Conservation (phyloP, 306 rosid species). For the Casuarina glauca region DNA sequence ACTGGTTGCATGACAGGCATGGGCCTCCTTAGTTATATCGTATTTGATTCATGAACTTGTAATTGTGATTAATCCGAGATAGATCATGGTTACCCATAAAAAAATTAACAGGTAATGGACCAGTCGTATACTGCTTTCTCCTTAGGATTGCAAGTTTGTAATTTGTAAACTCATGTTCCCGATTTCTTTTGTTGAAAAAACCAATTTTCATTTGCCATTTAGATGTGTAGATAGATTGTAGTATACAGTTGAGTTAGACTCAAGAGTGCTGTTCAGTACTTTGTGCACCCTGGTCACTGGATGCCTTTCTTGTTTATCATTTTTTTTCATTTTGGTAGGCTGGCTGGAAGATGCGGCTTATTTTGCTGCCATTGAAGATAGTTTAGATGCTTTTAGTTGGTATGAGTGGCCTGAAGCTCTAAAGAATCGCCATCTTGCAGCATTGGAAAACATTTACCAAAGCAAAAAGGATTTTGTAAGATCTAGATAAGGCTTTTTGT, state of each 20-base stretch:
- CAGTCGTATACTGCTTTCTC: not conserved
- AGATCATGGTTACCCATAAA: not conserved
- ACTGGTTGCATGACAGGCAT: not conserved
- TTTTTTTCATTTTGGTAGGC: conserved; percentile 51
- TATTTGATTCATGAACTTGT: not conserved
- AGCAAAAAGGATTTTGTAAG: conserved; percentile 79
- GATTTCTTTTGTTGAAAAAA: conserved; percentile 13
- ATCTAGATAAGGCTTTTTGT: conserved; percentile 29
- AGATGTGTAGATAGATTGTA: not conserved
- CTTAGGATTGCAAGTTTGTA: not conserved
- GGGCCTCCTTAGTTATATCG: not conserved
- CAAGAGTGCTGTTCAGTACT: not conserved
- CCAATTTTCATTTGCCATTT: not conserved
- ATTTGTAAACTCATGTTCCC: not conserved
- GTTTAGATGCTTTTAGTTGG: conserved; percentile 71
- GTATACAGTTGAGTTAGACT: not conserved
- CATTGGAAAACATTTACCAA: conserved; percentile 68
- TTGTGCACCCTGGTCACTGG: conserved; percentile 17
- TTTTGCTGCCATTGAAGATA: conserved; percentile 90
- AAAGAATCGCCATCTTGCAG: conserved; percentile 82
- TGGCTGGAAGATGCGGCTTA: conserved; percentile 99
- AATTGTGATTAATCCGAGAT: not conserved
- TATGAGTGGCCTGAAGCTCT: conserved; percentile 92
- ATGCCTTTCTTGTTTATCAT: conserved; percentile 25
- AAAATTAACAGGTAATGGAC: not conserved